Evolutionary conservation across 306 rosid species (phyloP), one percentile per base, ranked within the genome.

Genomic region (Casuarina cunninghamiana): DNA sequence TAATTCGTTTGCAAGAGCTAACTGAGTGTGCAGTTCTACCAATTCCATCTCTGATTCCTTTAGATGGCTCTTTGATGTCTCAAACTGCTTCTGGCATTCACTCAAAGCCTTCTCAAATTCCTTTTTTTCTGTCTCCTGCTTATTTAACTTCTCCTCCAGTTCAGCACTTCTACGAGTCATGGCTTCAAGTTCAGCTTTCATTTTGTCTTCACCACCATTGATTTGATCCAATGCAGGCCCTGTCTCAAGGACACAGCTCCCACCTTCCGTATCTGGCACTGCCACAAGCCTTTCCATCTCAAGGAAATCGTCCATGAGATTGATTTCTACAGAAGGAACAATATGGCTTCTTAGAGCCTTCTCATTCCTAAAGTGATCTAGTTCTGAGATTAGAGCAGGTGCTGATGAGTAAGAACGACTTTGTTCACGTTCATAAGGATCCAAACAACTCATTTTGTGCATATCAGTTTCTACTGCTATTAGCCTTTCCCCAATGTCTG

Each of bases 271-370:
- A 69, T 80, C 89, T 10, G 88, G 89, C 77, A 86, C 81, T 42
- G 96, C 89, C 72, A 85, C 96, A 68, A 93, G 87, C 83, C 76
- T 89, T 82, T 93, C 97, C 97, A 93, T 93, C 86, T 93, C 97
- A 69, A 90, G 92, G 81, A 93, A 93, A 81, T 93, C 97, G 76
- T 93, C 97, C 97, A 93, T 90, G 91, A 90, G 91, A 82, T 84
- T 79, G 86, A 92, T 90, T 75, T 87, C 93, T 9, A 58, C 77
- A 15, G 91, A 84, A 80, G 91, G 84, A 54, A 55, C 90, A 76
- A 63, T 79, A 53, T 17, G 71, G 63, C 55, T 79, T 75, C 81
- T 83, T 53, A 37, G 38, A 49, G 71, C 50, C 79, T 80, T 89
- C 53, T 74, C 80, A 9, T 80, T 86, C 80, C 80, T 83, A 53